Base-by-base conservation (phyloP, 805 yeast genomes). In the Torulaspora quercuum region DNA sequence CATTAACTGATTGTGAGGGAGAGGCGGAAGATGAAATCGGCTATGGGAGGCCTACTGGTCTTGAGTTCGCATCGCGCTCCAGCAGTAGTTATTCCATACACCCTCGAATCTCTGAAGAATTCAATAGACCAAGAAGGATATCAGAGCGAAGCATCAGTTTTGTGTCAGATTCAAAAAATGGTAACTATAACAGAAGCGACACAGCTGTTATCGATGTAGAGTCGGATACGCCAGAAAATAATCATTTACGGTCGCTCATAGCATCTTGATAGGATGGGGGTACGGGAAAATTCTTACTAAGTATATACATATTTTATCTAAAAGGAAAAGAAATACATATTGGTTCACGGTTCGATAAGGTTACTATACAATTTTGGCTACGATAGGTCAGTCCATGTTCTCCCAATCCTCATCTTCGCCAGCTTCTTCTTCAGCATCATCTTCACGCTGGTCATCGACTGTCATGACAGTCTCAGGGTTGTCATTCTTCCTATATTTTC, bases 381-480 rank as follows among this genome's bases (percentile, higher is more conserved):
- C n/a, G n/a, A n/a, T n/a, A n/a, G n/a, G n/a, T n/a, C n/a, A 28
- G 14, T 34, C 46, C 22, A 45, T 59, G 38, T 38, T 39, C 32
- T 42, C 45, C 48, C 45, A 44, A 20, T 51, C 69, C 15, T 55
- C 65, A 23, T 59, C 72, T n/a, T 61, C 73, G 18, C 58, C 73
- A 25, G 69, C 80, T 23, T 68, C 81, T 4, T 70, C 81, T 33
- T 73, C 78, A 13, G 72, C 78, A n/a, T 72, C 75, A 14, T 77
- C 82, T 27, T 75, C 80, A 16, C 72, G 77, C 37, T 78, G 80
- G 17, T 76, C 76, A 42, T 81, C 86, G 24, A 80, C 78, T 30
- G 76, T 71, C 59, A 81, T 61, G 29, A 82, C 70, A 22, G 73
- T 67, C 53, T 82, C 90, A 21, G 63, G 63, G 25, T 57, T 60